Base-by-base conservation (phyloP, 2,329 filamentous ascomycete species). In the Sarocladium brachiariae region DNA sequence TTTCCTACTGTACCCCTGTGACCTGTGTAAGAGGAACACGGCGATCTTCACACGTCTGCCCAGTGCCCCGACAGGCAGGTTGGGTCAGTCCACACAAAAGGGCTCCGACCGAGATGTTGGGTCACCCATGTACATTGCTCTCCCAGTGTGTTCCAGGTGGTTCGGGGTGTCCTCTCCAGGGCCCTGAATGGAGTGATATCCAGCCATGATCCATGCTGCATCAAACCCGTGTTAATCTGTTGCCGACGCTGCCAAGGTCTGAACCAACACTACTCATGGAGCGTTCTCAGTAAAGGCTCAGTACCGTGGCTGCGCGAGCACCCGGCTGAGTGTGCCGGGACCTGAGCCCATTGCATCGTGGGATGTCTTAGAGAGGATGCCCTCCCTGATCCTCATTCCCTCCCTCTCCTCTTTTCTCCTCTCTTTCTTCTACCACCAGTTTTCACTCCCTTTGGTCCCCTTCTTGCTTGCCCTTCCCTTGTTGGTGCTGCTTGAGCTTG, bases 401-500 rank as follows among this genome's bases (percentile, higher is more conserved):
- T 47, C 43, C 50, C 52, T 49, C 50, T 56, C 39, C 31, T 43
- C 21, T 41, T 41, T 49, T 50, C 35, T 34, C 33, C 31, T 49
- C 49, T 50, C 51, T 52, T 45, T 30, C 24, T 30, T 9, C 18
- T 16, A 45, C 39, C 43, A 47, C 43, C 43, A 21, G 11, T 21
- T 51, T 50, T 34, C 53, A 41, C 54, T 53, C 52, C 52, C 49
- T 54, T 51, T 49, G 48, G 49, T 49, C 48, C 50, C 46, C 45
- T 35, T 48, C 53, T 51, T 50, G 33, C 34, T 51, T 38, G 38
- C 50, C 51, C 43, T 56, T 55, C 23, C 57, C 51, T 53, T 56
- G 55, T 34, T 57, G 52, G 49, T 57, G 4, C 8, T 56, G 14
- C 30, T 19, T 35, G 46, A 49, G 30, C 30, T 35, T 37, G 46